Percentiles rank a stretch among this genome's conserved stretches.
phyloP scores from a whole-genome alignment of 2,329 filamentous ascomycete genomes.

The Trichoderma hamatum region DNA sequence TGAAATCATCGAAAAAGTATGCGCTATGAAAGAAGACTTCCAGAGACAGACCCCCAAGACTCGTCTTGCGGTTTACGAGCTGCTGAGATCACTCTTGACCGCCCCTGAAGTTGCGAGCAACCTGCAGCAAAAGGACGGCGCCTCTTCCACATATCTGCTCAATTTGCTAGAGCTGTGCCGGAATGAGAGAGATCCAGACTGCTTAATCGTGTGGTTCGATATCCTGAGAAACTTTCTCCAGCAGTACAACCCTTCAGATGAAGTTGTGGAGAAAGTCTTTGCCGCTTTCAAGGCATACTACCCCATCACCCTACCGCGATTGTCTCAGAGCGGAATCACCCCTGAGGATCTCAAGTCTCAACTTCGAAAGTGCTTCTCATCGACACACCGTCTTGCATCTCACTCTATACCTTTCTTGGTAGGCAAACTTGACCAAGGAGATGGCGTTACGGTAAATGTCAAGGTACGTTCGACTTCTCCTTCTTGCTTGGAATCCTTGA shows the following conservation, averaged over 20 bases:
- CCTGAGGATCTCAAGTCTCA: conserved; percentile 59
- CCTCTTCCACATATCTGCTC: conserved; percentile 50
- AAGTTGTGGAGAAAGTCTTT: conserved; percentile 55
- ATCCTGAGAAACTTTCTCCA: conserved; percentile 51
- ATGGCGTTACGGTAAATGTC: conserved; percentile 60
- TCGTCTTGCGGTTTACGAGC: conserved; percentile 55
- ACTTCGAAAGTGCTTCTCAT: conserved; percentile 57
- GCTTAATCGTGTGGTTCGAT: conserved; percentile 60
- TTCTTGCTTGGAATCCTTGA: not conserved
- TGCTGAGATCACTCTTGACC: conserved; percentile 50
- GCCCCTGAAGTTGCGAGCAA: conserved; percentile 48
- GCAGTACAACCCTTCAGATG: conserved; percentile 47
- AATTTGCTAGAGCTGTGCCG: conserved; percentile 55
- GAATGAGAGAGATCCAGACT: conserved; percentile 60
- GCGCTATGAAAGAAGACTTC: conserved; percentile 60
- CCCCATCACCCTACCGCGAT: conserved; percentile 58
- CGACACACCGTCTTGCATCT: conserved; percentile 50
- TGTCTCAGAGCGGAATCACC: conserved; percentile 56
- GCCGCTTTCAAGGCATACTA: conserved; percentile 62
- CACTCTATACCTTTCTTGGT: conserved; percentile 57
- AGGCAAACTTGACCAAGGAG: conserved; percentile 61
- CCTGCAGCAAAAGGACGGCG: conserved; percentile 49
- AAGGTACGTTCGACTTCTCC: conserved; percentile 46
- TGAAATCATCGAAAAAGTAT: conserved; percentile 54
- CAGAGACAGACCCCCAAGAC: conserved; percentile 56